Evolutionary conservation across 306 rosid species (phyloP), one percentile per base, ranked within the genome.

Genomic region (Parietaria judaica): DNA sequence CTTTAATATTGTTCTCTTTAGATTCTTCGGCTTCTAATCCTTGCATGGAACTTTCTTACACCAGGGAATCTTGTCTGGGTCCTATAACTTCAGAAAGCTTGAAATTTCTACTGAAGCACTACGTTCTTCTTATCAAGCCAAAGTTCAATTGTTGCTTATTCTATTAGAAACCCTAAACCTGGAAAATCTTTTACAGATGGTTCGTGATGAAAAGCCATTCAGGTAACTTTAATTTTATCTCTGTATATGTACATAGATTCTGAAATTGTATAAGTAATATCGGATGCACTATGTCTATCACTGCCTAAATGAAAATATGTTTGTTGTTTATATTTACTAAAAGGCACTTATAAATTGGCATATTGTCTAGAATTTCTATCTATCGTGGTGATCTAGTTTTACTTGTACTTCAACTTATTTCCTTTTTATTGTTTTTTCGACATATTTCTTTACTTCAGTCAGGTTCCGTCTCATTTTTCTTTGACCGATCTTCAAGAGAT

Each of bases 161-260:
- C 87, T 91, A 47, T 73, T 91, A 74, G 90, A 91, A 76, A 82
- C 96, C 58, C 70, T 91, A 70, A 87, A 88, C 80, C 73, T 91
- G 74, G 96, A 91, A 66, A 85, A 56, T 79, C 83, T 88, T 82
- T 86, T 91, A 78, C 92, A 83, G 78, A 85, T 91, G 98, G 92
- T 91, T 74, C 98, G 80, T 59, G 98, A 88, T 76, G 90, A 85
- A 80, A 78, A 58, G 16, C 84, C 98, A 58, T 86, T 80, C 85
- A 85, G 98, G 98, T 89, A 45, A 60, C 54, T 66, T 72, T 52
- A 58, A 66, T 56, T 23, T 23, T 23, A 0, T 23, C 2, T 23
- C 31, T 23, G 31, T 54, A 23, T 8, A 41, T 5, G 1, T 41
- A 8, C 45, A 41, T 41, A 23, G 31, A 23, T 23, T 23, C 31